Conservation (phyloP, 2,329 filamentous ascomycete genomes). For the Sporothrix schenckii region DNA sequence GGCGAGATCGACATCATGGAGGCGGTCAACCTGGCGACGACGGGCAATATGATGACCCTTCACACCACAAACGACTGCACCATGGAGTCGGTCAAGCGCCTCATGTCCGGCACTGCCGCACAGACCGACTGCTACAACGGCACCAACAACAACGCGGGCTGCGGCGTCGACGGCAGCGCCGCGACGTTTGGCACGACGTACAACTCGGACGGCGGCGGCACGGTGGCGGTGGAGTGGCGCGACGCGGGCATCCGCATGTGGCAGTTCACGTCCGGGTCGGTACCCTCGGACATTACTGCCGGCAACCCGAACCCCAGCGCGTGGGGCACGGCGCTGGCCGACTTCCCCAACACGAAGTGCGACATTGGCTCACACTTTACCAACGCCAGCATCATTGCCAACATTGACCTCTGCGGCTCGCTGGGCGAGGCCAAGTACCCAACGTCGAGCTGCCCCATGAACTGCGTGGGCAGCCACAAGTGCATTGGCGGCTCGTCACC, state of each 20-base stretch:
- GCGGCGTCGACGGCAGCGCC: slow-evolving; percentile 52
- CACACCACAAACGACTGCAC: slow-evolving; percentile 59
- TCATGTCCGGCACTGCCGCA: slow-evolving; percentile 52
- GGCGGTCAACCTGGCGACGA: slow-evolving; percentile 47
- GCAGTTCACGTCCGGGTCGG: slow-evolving; percentile 56
- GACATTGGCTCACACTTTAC: slow-evolving; percentile 61
- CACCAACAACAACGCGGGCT: slow-evolving; percentile 55
- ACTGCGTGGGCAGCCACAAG: slow-evolving; percentile 35
- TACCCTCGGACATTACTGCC: slow-evolving; percentile 57
- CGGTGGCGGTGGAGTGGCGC: slow-evolving; percentile 65
- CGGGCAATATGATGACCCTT: slow-evolving; percentile 63
- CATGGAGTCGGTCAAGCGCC: slow-evolving; percentile 56
- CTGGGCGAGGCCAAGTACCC: slow-evolving; percentile 54
- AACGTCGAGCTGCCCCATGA: slow-evolving; percentile 47
- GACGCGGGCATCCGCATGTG: slow-evolving; percentile 64
- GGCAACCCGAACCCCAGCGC: slow-evolving; percentile 59
- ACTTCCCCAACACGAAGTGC: slow-evolving; percentile 67
- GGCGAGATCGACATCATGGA: slow-evolving; percentile 55
- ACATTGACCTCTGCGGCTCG: slow-evolving; percentile 67
- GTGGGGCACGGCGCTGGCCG: slow-evolving; percentile 65
- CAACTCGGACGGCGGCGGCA: slow-evolving; percentile 59
- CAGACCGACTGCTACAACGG: slow-evolving; percentile 55
- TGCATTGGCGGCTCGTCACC: slow-evolving; percentile 42
- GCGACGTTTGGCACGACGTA: slow-evolving; percentile 55
- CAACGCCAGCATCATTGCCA: slow-evolving; percentile 67